phyloP scores from a whole-genome alignment of 2,329 filamentous ascomycete species.

The Trichoderma sp. region DNA sequence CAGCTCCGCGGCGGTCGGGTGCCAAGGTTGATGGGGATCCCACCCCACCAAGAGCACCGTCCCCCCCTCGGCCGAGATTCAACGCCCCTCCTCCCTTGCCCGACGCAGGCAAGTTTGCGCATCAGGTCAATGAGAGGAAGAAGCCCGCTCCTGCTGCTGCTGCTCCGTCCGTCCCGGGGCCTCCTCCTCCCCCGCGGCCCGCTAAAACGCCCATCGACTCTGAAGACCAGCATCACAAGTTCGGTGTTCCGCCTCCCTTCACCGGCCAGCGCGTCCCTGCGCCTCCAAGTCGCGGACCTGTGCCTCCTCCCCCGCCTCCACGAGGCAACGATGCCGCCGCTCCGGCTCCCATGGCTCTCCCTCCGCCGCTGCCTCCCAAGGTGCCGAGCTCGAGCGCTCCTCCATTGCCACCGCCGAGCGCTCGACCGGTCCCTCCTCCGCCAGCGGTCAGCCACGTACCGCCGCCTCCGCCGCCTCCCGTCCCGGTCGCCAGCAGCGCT shows the following conservation, averaged over 20 bases:
- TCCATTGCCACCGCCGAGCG: constrained; percentile 54
- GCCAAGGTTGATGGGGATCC: constrained; percentile 64
- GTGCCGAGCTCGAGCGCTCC: constrained; percentile 49
- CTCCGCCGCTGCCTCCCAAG: constrained; percentile 54
- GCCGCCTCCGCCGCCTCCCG: constrained; percentile 30
- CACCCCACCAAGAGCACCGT: constrained; percentile 67
- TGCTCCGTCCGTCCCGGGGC: constrained; percentile 37
- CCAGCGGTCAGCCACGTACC: constrained; percentile 47
- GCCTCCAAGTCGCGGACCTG: constrained; percentile 70
- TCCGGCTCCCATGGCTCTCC: constrained; percentile 34
- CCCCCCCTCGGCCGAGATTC: constrained; percentile 66
- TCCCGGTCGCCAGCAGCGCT: constrained; percentile 47
- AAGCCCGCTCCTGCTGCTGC: constrained; percentile 29
- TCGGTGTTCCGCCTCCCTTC: constrained; percentile 81
- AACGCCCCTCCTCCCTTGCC: constrained; percentile 83
- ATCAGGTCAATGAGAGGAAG: constrained; percentile 44
- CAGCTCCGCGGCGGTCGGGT: constrained; percentile 61
- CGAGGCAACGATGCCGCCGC: constrained; percentile 39
- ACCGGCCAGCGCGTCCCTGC: constrained; percentile 65
- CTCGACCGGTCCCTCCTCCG: constrained; percentile 57
- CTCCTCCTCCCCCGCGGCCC: constrained; percentile 50
- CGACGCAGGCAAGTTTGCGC: constrained; percentile 85
- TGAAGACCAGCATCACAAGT: constrained; percentile 58
- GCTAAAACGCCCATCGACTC: constrained; percentile 70
- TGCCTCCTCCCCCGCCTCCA: constrained; percentile 70